These are phyloP conservation scores for Geotrichum europaeum DNA, from an alignment of 1,139 yeast genomes.

Conservation along the genomic window DNA sequence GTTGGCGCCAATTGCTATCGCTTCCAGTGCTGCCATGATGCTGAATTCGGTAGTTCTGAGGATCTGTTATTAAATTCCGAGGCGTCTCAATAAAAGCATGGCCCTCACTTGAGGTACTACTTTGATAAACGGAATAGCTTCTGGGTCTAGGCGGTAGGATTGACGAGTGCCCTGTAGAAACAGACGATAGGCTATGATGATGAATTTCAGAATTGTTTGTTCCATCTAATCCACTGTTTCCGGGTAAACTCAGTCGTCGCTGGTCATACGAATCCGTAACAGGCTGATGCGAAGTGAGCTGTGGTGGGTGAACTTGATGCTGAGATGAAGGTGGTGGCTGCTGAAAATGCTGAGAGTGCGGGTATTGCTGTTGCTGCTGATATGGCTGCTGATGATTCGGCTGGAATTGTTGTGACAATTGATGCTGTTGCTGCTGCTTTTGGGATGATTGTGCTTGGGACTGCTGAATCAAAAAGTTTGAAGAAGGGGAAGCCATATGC, in stretches of 20 bases:
- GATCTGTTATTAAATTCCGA: constrained; percentile 5
- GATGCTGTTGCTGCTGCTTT: background rate
- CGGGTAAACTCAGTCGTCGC: background rate
- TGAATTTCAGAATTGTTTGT: background rate
- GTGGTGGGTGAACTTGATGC: background rate
- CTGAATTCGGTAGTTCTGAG: constrained; percentile 5
- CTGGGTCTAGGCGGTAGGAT: background rate
- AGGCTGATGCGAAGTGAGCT: background rate
- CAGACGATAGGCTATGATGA: background rate
- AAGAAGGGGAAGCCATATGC: background rate
- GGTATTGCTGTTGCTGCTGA: background rate
- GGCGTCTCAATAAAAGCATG: background rate
- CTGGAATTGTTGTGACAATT: background rate
- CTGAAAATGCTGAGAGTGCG: background rate
- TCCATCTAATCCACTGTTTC: background rate
- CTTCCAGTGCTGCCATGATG: background rate
- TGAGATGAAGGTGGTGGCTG: background rate
- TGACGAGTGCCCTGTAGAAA: background rate
- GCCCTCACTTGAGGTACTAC: background rate
- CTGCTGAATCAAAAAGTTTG: background rate
- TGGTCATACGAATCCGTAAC: background rate
- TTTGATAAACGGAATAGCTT: constrained; percentile 6
- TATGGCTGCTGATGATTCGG: background rate
- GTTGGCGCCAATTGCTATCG: constrained; percentile 7
- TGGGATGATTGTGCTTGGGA: background rate